Evolutionary conservation across 176 grass and related monocot genomes (phyloP), one percentile per base, ranked within the genome.

Genomic region (Phoenix dactylifera): DNA sequence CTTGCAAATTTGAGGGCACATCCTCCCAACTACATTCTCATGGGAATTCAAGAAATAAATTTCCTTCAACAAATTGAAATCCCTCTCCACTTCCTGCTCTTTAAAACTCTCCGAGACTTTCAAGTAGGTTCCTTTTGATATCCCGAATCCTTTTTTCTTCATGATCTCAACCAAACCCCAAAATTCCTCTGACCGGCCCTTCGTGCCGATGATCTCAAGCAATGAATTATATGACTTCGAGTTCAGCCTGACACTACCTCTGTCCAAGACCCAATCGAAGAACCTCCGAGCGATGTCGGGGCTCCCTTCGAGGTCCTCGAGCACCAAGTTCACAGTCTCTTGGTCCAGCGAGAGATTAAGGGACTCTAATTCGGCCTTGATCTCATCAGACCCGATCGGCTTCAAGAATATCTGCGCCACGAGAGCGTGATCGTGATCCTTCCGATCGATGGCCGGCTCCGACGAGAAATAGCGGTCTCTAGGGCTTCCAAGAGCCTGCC

Each of bases 141-240:
- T 77, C 6, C 85, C 82, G 24, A 85, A 95, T 3, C 85, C 85
- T 66, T 57, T 95, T 58, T 78, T 56, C 28, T 63, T 73, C 90
- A 89, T 89, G 51, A 62, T 65, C 22, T 57, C 51, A 30, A 89
- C 73, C 53, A 89, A 66, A 0, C 73, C 74, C 90, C 82, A 83
- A 64, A 86, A 89, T 18, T 74, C 74, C 52, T 80, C 70, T 18
- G 69, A 72, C 26, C 68, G 64, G 57, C 82, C 70, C 32, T 80
- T 58, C 20, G 55, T 70, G 3, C 82, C 78, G 16, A 87, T 65
- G 39, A 89, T 77, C 58, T 80, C 56, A 54, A 95, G 85, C 79
- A 95, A 76, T 32, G 71, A 79, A 64, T 95, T 89, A 63, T 80
- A 89, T 58, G 77, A 77, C 29, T 71, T 67, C 15, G 76, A 86